These are phyloP conservation scores for Aspergillus persii DNA, from an alignment of 2,329 filamentous ascomycete genomes.

Conservation along the genomic window DNA sequence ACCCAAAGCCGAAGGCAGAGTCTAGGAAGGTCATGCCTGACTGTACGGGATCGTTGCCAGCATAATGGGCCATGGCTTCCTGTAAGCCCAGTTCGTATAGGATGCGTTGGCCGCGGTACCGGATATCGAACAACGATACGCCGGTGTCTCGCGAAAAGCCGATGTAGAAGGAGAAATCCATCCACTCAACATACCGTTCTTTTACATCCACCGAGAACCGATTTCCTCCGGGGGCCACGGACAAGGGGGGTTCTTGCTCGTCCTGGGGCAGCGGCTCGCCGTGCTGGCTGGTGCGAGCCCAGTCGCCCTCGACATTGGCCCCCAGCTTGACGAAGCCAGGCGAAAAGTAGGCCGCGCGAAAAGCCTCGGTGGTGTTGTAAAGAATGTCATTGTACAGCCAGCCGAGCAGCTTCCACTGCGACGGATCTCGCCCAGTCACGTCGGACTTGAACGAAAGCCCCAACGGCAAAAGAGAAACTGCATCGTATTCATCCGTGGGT, in stretches of 20 bases:
- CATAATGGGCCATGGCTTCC: slow-evolving; percentile 12
- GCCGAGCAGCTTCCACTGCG: slow-evolving; percentile 11
- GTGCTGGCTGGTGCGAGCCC: slow-evolving; percentile 11
- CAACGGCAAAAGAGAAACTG: slow-evolving; percentile 6
- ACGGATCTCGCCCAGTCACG: slow-evolving; percentile 13
- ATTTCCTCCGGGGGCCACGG: slow-evolving; percentile 9
- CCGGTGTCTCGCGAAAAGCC: slow-evolving; percentile 12
- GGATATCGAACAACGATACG: slow-evolving; percentile 11
- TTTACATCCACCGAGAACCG: slow-evolving; percentile 12
- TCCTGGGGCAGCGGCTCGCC: slow-evolving; percentile 8
- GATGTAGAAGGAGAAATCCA: slow-evolving; percentile 16
- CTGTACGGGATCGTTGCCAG: slow-evolving; percentile 12
- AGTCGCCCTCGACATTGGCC: slow-evolving; percentile 12
- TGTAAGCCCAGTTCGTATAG: slow-evolving; percentile 11
- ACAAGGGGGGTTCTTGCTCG: slow-evolving; percentile 10
- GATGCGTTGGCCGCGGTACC: slow-evolving; percentile 12
- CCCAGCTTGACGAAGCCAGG: slow-evolving; percentile 11
- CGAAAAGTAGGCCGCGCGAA: slow-evolving; percentile 13
- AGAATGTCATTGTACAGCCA: slow-evolving; percentile 16
- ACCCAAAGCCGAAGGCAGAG: slow-evolving; percentile 14
- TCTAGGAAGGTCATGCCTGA: slow-evolving; percentile 12
- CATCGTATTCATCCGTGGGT: slow-evolving; percentile 7
- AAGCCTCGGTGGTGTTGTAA: slow-evolving; percentile 13
- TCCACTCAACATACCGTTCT: slow-evolving; percentile 12
- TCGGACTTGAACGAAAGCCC: slow-evolving; percentile 13